Conservation (phyloP, 441 rosid species). For the Macaranga tanarius region DNA sequence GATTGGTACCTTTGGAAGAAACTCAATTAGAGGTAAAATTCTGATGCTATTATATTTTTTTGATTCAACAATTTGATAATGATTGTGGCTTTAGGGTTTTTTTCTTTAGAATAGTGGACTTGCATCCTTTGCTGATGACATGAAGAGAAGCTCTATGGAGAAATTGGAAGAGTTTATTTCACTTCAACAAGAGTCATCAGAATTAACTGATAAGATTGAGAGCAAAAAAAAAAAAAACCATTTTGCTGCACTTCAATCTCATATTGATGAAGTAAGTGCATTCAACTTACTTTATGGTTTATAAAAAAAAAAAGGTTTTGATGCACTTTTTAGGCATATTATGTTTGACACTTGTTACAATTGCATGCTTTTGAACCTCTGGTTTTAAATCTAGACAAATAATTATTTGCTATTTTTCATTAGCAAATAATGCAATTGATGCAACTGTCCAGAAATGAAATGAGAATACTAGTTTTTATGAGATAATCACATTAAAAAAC, state of each 20-base stretch:
- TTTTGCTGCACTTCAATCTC: conserved; percentile 40
- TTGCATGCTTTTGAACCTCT: background rate
- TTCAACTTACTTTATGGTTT: background rate
- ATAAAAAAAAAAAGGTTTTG: background rate
- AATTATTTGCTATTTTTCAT: background rate
- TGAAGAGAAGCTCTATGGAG: conserved; percentile 50
- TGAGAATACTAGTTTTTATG: too few species aligned
- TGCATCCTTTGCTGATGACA: conserved; percentile 41
- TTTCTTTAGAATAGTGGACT: too few species aligned
- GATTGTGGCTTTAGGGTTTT: too few species aligned
- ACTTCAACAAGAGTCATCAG: conserved; percentile 58
- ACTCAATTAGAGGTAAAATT: too few species aligned
- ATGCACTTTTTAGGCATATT: background rate
- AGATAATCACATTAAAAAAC: too few species aligned
- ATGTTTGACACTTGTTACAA: background rate
- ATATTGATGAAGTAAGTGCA: conserved; percentile 52
- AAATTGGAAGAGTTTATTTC: conserved; percentile 53
- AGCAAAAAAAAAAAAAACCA: conserved; percentile 45
- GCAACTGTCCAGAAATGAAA: background rate
- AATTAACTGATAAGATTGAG: conserved; percentile 52
- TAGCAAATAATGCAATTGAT: background rate
- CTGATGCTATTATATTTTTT: too few species aligned
- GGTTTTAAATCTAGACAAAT: background rate
- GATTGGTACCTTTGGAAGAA: too few species aligned
- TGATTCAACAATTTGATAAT: too few species aligned